phyloP scores from a whole-genome alignment of 1,139 yeast genomes.

The Geotrichum bryndzae region DNA sequence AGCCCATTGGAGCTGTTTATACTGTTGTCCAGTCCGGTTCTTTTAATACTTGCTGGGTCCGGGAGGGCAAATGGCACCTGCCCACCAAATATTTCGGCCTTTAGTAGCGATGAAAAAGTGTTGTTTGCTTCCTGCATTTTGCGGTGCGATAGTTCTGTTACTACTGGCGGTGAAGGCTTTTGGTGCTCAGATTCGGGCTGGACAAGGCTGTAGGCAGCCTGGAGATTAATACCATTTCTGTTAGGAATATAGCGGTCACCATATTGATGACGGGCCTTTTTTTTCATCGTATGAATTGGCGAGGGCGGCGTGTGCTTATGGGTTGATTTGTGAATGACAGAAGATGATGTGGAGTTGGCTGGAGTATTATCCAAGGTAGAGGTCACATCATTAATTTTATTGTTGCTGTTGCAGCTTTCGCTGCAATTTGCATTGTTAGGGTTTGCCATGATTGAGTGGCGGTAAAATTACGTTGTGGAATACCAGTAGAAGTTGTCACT shows the following conservation, averaged over 20 bases:
- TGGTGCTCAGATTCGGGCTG: conserved; percentile 23
- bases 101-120: not conserved
- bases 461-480: not conserved
- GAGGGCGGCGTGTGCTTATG: not conserved
- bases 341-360: not conserved
- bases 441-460: not conserved
- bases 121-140: not conserved
- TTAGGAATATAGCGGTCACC: conserved; percentile 84
- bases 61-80: not conserved
- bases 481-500: not conserved
- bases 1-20: not conserved
- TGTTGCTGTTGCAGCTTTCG: not conserved
- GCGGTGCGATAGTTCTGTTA: not conserved
- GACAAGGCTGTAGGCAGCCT: conserved; percentile 73
- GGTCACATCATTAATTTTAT: not conserved
- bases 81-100: conserved; percentile 4
- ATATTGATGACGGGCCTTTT: conserved; percentile 18
- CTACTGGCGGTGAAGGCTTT: not conserved
- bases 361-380: not conserved
- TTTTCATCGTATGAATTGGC: not conserved
- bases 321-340: not conserved
- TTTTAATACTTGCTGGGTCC: not conserved
- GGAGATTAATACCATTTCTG: conserved; percentile 77
- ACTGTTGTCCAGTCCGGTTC: not conserved
- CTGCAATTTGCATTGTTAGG: not conserved